These are phyloP conservation scores for Paramecium sexaurelia DNA, from an alignment of 73 alveolate genomes.

Conservation along the genomic window DNA sequence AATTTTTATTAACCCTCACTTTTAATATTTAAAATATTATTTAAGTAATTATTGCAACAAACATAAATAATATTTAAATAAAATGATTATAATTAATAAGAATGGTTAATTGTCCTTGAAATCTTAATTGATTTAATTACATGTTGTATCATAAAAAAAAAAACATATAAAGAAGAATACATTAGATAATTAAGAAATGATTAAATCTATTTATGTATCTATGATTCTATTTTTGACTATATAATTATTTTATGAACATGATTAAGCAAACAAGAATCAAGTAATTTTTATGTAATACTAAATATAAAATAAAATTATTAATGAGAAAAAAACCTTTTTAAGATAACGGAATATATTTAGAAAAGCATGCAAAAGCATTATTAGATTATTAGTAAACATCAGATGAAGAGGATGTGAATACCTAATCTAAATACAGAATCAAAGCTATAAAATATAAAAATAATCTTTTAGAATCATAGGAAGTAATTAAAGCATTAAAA, in stretches of 20 bases:
- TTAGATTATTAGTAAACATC: not conserved
- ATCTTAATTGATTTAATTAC: too few relatives aligned
- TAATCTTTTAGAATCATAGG: not conserved
- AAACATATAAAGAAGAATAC: too few relatives aligned
- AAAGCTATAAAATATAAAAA: not conserved
- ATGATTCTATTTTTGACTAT: too few relatives aligned
- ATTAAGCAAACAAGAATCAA: not conserved
- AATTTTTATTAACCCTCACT: not conserved
- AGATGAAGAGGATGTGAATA: not conserved
- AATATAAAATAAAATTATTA: not conserved
- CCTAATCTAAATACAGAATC: not conserved
- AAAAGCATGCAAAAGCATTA: not conserved
- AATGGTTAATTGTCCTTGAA: too few relatives aligned
- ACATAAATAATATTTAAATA: too few relatives aligned
- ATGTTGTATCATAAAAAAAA: not conserved
- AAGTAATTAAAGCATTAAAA: not conserved
- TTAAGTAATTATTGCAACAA: not conserved
- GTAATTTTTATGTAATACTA: not conserved
- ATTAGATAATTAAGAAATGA: too few relatives aligned
- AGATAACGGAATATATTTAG: not conserved
- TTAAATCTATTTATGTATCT: too few relatives aligned
- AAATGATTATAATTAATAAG: too few relatives aligned
- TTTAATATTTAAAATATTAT: not conserved
- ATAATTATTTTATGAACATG: too few relatives aligned
- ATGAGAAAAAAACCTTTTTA: not conserved